phyloP scores from a whole-genome alignment of 768 basidiomycete species.

The Agrocybe pediades region DNA sequence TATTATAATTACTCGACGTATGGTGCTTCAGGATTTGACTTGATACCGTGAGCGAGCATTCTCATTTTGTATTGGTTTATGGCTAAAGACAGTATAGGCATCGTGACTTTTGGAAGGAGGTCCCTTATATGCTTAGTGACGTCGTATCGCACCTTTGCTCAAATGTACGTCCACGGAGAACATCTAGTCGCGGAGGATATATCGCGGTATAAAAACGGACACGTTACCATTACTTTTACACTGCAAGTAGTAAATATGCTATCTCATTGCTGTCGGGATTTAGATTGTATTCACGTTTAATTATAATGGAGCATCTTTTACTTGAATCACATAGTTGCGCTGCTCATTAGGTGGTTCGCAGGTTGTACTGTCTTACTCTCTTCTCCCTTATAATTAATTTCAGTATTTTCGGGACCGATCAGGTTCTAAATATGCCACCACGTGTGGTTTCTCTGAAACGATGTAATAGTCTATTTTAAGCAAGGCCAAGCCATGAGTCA shows the following conservation, averaged over 20 bases:
- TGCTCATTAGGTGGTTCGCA: no score
- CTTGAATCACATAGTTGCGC: no score
- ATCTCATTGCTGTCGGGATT: background rate
- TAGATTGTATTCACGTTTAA: background rate
- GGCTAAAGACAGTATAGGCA: constrained; percentile 47
- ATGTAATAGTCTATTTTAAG: no score
- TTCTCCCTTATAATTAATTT: no score
- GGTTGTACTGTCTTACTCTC: no score
- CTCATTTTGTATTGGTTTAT: background rate
- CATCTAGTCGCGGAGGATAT: constrained; percentile 70
- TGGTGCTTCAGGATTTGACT: constrained; percentile 79
- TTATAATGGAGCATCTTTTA: background rate
- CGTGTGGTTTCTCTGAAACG: no score
- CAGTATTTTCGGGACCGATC: no score
- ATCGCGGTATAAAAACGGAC: constrained; percentile 58
- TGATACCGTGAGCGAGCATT: constrained; percentile 69
- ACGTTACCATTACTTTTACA: background rate
- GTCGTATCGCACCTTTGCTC: constrained; percentile 79
- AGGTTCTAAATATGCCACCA: no score
- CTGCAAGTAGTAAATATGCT: background rate
- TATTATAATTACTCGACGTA: constrained; percentile 91
- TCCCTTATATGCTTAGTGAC: constrained; percentile 82
- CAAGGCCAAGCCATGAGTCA: no score
- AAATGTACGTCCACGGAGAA: constrained; percentile 64
- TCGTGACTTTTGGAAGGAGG: constrained; percentile 89